These are phyloP conservation scores for Leccinum rimulosum DNA, from an alignment of 768 basidiomycete genomes.

Conservation along the genomic window DNA sequence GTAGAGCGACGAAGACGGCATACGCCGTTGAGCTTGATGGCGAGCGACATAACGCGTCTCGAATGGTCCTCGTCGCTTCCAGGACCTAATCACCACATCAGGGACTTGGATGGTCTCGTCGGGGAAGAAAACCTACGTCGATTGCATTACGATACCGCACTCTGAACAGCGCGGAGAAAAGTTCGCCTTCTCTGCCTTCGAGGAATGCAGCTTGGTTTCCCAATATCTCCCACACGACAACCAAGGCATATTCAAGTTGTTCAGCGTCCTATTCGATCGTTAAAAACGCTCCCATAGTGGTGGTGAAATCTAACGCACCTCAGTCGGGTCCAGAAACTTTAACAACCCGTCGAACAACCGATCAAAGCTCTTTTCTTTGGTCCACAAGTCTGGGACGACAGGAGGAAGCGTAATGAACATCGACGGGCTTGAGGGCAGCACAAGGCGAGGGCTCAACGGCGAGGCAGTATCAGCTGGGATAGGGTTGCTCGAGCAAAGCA, in stretches of 20 bases:
- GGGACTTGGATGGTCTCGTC: not conserved
- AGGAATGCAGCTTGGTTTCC: conserved; percentile 69
- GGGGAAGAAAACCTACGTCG: conserved; percentile 47
- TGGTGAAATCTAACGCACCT: conserved; percentile 43
- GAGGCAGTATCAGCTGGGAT: conserved; percentile 42
- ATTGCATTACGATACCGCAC: conserved; percentile 71
- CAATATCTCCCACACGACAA: conserved; percentile 81
- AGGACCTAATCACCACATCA: conserved; percentile 51
- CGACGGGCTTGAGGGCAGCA: conserved; percentile 55
- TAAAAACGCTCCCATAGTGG: not conserved
- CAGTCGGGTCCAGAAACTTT: conserved; percentile 56
- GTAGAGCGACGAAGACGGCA: too few species aligned
- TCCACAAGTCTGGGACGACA: conserved; percentile 65
- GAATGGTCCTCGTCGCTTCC: conserved; percentile 79
- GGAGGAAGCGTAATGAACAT: conserved; percentile 46
- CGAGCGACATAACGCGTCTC: conserved; percentile 72
- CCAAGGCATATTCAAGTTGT: conserved; percentile 73
- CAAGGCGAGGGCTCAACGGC: conserved; percentile 50
- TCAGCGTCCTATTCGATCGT: conserved; percentile 49
- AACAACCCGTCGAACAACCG: conserved; percentile 65
- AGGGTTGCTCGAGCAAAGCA: conserved; percentile 61
- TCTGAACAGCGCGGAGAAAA: conserved; percentile 68
- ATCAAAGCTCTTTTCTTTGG: conserved; percentile 66
- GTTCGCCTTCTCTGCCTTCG: conserved; percentile 76
- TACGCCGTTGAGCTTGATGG: too few species aligned